Evolutionary conservation across 164 flowering plant genomes (phyloP), one percentile per base, ranked within the genome.

Genomic region (Annona squamosa): DNA sequence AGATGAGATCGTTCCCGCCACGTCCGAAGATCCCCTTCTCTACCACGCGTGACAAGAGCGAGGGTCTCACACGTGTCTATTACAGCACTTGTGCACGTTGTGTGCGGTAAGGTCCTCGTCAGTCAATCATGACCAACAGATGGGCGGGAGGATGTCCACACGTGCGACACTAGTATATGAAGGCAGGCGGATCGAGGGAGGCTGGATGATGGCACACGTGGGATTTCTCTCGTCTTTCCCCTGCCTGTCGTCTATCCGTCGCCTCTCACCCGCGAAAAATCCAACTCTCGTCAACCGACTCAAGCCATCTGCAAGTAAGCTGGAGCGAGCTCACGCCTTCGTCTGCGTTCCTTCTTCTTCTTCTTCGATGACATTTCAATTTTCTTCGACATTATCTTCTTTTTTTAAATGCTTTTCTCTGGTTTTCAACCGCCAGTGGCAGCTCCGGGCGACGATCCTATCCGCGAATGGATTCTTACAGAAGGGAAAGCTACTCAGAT

Each of bases 401-500:
- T 4, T 9, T 68, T 26, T 4, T 44, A 13, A 2, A 9, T n/a
- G 44, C 41, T 5, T 10, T 46, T n/a, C 17, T 69, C 19, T 19
- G 42, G 9, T 45, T 42, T 3, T 6, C 70, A 66, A 73, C 13
- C 70, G 64, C 19, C 88, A 94, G 97, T 85, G 85, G 89, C 90
- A 5, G 79, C 88, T 66, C 57, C 83, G 79, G 84, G 91, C 73
- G 87, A 88, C 46, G 99, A 95, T 79, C 99, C 99, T 7, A 71
- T 93, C 57, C 80, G 86, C 19, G 93, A 90, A 47, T 95, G 99
- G 99, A 95, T 95, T 63, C 84, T 91, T 17, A 77, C 91, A 1
- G 96, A 90, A 84, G 99, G 98, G 71, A 91, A 91, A 63, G 99
- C 98, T 13, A 90, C 90, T 13, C 45, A 87, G 69, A 93, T 95